Evolutionary conservation across 257 asterid species (phyloP).

Genomic region (Sherardia arvensis): DNA sequence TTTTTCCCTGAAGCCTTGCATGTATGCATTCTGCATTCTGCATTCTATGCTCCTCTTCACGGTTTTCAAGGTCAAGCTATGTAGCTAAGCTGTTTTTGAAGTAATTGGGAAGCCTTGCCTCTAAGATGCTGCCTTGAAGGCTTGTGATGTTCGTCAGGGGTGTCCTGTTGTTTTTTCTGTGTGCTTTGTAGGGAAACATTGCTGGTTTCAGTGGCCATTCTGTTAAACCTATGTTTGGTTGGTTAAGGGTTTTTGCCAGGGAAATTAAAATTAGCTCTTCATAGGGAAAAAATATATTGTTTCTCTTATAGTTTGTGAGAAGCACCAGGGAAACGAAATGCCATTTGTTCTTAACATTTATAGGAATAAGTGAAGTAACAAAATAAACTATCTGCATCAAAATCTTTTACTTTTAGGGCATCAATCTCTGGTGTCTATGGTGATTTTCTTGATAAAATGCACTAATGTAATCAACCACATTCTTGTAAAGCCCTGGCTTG

Average conservation of each 20-base stretch:
- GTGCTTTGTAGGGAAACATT: not conserved
- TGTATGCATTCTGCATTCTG: too few relatives aligned
- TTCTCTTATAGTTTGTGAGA: not conserved
- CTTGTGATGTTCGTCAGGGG: not conserved
- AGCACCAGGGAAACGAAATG: not conserved
- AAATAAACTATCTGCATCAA: not conserved
- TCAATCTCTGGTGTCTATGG: slow-evolving; percentile 22
- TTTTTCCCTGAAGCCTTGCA: too few relatives aligned
- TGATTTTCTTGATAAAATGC: slow-evolving; percentile 16
- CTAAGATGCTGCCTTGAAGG: not conserved
- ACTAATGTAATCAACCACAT: slow-evolving; percentile 13
- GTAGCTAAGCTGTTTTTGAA: not conserved
- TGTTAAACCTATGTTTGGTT: too few relatives aligned
- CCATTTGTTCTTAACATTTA: not conserved
- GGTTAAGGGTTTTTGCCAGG: too few relatives aligned
- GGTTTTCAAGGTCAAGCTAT: not conserved
- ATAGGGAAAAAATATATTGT: not conserved
- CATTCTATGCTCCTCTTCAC: too few relatives aligned
- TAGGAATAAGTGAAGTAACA: not conserved
- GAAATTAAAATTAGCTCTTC: not conserved
- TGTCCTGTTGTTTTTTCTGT: not conserved
- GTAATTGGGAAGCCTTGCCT: not conserved
- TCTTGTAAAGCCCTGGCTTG: slow-evolving; percentile 25
- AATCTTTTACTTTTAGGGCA: slow-evolving; percentile 3
- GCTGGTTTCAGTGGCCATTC: not conserved